A percentile compares a stretch with the other conserved stretches of the same genome.
These are phyloP conservation scores for Beta vulgaris DNA, from an alignment of 148 eudicot genomes.

Conservation along the genomic window DNA sequence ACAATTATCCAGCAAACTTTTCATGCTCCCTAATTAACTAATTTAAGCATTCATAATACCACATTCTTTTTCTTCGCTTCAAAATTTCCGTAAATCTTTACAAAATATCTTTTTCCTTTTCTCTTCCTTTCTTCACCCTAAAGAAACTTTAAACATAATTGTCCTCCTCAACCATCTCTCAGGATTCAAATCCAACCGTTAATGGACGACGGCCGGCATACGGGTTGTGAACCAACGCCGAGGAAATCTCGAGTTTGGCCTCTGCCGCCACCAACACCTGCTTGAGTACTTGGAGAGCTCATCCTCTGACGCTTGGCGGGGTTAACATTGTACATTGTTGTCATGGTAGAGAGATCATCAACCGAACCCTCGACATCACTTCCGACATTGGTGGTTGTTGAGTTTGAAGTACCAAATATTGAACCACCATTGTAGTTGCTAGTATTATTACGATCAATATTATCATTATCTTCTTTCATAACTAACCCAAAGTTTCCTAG, in stretches of 20 bases:
- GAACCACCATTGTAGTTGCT: slow-evolving; percentile 41
- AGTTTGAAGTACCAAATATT: slow-evolving; percentile 38
- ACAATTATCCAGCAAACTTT: slow-evolving; percentile 31
- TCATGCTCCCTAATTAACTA: slow-evolving; percentile 11
- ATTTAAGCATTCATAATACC: slow-evolving; percentile 22
- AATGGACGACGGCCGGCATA: slow-evolving; percentile 54
- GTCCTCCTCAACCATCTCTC: not conserved
- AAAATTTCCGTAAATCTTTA: slow-evolving; percentile 8
- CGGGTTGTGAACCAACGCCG: slow-evolving; percentile 60
- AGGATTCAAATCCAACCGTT: slow-evolving; percentile 62
- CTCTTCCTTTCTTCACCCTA: slow-evolving; percentile 12
- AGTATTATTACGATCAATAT: slow-evolving; percentile 27
- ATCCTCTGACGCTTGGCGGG: slow-evolving; percentile 53
- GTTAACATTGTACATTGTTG: slow-evolving; percentile 34
- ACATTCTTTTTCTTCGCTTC: slow-evolving; percentile 5
- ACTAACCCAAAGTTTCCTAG: slow-evolving; percentile 42
- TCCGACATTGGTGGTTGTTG: slow-evolving; percentile 34
- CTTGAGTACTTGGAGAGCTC: slow-evolving; percentile 8
- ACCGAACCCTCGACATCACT: slow-evolving; percentile 42
- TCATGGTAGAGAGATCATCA: slow-evolving; percentile 37
- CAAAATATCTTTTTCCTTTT: not conserved
- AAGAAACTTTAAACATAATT: not conserved
- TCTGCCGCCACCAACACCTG: slow-evolving; percentile 34
- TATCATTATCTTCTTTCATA: slow-evolving; percentile 22
- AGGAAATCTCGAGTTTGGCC: slow-evolving; percentile 84